Base-by-base conservation (phyloP, 805 yeast genomes). In the Yarrowia sp. region DNA sequence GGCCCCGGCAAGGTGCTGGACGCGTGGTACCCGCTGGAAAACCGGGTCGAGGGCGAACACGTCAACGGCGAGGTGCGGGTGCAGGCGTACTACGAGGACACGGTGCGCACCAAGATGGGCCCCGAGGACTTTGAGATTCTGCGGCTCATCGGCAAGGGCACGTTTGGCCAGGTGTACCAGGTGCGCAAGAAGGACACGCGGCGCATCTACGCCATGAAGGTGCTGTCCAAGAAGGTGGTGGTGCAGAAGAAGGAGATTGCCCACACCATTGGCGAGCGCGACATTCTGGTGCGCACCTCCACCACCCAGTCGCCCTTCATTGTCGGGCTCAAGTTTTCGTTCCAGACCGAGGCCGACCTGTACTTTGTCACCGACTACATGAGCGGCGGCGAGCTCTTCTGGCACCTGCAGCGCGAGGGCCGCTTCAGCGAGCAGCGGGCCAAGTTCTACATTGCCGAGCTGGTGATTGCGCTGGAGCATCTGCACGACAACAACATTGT, bases 241-340 rank as follows among this genome's bases (percentile, higher is more conserved):
- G 97, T 95, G 63, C 92, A 91, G 78, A 95, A 95, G 83, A 94
- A 94, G 78, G 99, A 95, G 79, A 90, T 95, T 73, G 98, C 98
- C 0, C 99, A 95, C 78, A 95, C 99, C 2, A 92, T 95, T 74
- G 98, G 98, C 40, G 99, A 95, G 81, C 84, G 99, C 73, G 91
- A 95, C 77, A 95, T 95, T 72, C 81, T 95, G 69, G 99, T 94
- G 30, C 86, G 97, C 73, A 94, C 99, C 1, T 90, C 97, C 8
- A 87, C 92, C 49, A 88, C 94, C 24, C 88, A 89, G 20, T 88
- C 92, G 14, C 91, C 96, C n/a, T 95, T 95, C 77, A 92, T 95
- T 76, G 98, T 95, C 52, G 97, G 97, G 0, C 84, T 95, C 74
- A 95, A 95, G 80, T 94, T 95, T 15, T 91, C 97, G 0, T 95